Evolutionary conservation across 805 yeast genomes (phyloP).

Genomic region (Myxozyma neglecta): DNA sequence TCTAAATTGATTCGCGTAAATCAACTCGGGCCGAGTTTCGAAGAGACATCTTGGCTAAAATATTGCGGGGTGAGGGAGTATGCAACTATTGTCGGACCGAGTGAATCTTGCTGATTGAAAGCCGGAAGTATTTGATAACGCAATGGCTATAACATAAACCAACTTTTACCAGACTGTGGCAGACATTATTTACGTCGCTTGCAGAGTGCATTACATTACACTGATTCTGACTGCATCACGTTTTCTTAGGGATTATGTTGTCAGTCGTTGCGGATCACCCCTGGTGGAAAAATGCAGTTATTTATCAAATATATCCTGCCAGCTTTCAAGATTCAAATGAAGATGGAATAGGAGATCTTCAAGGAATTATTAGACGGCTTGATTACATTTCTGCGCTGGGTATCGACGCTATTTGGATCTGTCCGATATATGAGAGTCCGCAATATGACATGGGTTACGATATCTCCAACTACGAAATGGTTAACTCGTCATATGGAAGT

Average conservation of each 20-base stretch:
- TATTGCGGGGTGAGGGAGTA: too few relatives aligned
- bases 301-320: constrained; percentile 64
- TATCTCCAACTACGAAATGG: constrained; percentile 53
- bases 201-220: not conserved
- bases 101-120: too few relatives aligned
- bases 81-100: too few relatives aligned
- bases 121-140: too few relatives aligned
- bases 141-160: too few relatives aligned
- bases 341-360: constrained; percentile 60
- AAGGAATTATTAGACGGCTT: constrained; percentile 52
- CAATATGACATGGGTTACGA: constrained; percentile 66
- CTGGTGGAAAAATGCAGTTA: constrained; percentile 59
- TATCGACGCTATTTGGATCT: constrained; percentile 55
- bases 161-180: too few relatives aligned
- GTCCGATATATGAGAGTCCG: constrained; percentile 60
- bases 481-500: constrained; percentile 57
- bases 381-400: constrained; percentile 55
- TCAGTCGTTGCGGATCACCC: too few relatives aligned
- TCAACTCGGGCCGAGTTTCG: too few relatives aligned
- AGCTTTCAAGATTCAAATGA: constrained; percentile 59
- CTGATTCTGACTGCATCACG: not conserved
- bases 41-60: too few relatives aligned
- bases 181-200: too few relatives aligned
- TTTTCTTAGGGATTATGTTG: too few relatives aligned
- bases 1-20: too few relatives aligned